These are phyloP conservation scores for Lachnellula occidentalis DNA, from an alignment of 2,329 filamentous ascomycete genomes.

Conservation along the genomic window DNA sequence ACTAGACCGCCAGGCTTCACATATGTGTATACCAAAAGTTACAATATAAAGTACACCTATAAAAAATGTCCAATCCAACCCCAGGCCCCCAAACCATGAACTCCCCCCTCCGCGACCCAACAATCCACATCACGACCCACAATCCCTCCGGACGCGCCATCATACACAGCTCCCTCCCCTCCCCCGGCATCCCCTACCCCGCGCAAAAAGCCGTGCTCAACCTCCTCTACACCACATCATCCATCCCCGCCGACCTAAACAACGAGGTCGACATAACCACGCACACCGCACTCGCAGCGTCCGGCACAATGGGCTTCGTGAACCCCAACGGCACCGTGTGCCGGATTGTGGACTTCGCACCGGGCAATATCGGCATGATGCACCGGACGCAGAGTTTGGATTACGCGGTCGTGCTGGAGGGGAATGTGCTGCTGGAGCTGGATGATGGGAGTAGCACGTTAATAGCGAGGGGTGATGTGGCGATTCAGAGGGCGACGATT, in stretches of 20 bases:
- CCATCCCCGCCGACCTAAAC: not conserved
- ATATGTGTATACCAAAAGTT: no score
- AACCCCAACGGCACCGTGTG: no score
- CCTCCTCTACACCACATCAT: not conserved
- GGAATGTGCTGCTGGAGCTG: slow-evolving; percentile 36
- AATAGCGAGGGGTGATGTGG: slow-evolving; percentile 36
- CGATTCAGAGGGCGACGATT: slow-evolving; percentile 40
- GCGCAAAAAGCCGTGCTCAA: not conserved
- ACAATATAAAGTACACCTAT: no score
- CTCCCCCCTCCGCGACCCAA: not conserved
- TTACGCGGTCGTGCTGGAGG: slow-evolving; percentile 37
- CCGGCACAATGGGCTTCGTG: no score
- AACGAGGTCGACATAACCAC: not conserved
- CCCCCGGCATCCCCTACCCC: not conserved
- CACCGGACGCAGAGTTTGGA: slow-evolving; percentile 40
- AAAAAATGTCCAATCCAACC: no score
- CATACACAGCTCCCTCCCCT: not conserved
- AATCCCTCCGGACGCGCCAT: not conserved
- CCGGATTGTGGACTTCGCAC: no score
- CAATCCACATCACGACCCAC: not conserved
- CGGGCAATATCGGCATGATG: slow-evolving; percentile 32
- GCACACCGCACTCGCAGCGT: not conserved
- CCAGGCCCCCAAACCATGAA: not conserved
- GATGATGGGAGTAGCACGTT: slow-evolving; percentile 38
- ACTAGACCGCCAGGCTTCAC: no score